Evolutionary conservation across 1,284 basidiomycete genomes (phyloP).

Genomic region (Ganoderma lingzhi): DNA sequence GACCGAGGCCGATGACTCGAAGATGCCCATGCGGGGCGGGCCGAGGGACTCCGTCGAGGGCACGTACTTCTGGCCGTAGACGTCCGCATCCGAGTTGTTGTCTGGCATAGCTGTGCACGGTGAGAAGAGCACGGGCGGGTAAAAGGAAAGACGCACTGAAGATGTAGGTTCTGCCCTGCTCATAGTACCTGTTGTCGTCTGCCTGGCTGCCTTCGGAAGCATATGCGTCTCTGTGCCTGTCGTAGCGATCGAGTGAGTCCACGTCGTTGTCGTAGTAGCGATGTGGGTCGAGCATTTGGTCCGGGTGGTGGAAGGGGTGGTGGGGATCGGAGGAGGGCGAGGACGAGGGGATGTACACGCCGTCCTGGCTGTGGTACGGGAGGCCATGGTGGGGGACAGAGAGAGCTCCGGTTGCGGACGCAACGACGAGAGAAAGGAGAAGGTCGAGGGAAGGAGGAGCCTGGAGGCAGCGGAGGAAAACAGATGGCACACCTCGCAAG

Average conservation of each 20-base stretch:
- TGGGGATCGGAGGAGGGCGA: conserved; percentile 44
- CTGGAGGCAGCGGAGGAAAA: conserved; percentile 1
- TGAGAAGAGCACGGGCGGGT: conserved; percentile 35
- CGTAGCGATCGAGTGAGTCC: conserved; percentile 66
- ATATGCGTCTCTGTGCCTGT: conserved; percentile 67
- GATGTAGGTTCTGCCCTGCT: conserved; percentile 69
- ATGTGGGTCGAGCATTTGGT: conserved; percentile 42
- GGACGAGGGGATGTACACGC: conserved; percentile 44
- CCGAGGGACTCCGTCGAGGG: conserved; percentile 79
- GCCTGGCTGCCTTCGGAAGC: conserved; percentile 74
- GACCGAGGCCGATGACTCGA: conserved; percentile 67
- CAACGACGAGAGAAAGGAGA: conserved; percentile 17
- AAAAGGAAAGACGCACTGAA: conserved; percentile 46
- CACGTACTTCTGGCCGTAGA: conserved; percentile 70
- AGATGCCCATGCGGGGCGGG: conserved; percentile 62
- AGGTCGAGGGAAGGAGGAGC: background rate
- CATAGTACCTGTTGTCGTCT: conserved; percentile 69
- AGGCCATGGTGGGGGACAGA: conserved; percentile 37
- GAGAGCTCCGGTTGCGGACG: conserved; percentile 32
- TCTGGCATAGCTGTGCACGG: conserved; percentile 61
- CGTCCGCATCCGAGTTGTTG: conserved; percentile 80
- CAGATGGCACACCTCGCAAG: background rate
- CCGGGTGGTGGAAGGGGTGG: conserved; percentile 59
- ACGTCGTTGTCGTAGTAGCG: conserved; percentile 82
- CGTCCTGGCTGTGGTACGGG: conserved; percentile 42